Conservation (phyloP, 768 basidiomycete species). For the Phallus indusiatus region DNA sequence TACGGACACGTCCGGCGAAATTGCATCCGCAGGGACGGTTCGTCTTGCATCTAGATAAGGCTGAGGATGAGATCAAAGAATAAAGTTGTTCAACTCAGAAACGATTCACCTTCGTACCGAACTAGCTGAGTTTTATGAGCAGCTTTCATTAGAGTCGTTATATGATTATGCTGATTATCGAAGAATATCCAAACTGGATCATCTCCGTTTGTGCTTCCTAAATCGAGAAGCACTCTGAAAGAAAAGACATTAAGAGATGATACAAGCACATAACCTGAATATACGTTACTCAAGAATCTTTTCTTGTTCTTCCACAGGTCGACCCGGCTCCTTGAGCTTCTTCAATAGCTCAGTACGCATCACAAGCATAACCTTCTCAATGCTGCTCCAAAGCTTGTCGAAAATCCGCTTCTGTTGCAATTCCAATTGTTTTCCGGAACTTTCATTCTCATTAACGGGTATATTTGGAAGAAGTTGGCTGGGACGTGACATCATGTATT, state of each 20-base stretch:
- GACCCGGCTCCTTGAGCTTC: constrained; percentile 71
- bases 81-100: background rate
- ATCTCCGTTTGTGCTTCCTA: constrained; percentile 56
- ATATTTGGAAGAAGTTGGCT: constrained; percentile 66
- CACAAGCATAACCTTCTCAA: constrained; percentile 90
- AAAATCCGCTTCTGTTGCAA: constrained; percentile 87
- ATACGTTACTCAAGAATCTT: constrained; percentile 83
- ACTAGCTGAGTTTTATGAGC: constrained; percentile 45
- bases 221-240: constrained; percentile 73
- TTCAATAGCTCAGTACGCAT: constrained; percentile 70
- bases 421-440: constrained; percentile 41
- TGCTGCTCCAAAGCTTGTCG: constrained; percentile 92
- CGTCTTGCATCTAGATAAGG: background rate
- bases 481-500: constrained; percentile 82
- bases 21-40: background rate
- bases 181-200: constrained; percentile 96
- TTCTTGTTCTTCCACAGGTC: constrained; percentile 89
- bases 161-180: constrained; percentile 84
- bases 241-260: background rate
- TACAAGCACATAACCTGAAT: background rate
- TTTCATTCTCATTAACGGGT: constrained; percentile 14
- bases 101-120: constrained; percentile 36
- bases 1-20: constrained; percentile 23
- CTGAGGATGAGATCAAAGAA: background rate
- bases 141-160: constrained; percentile 66